These are phyloP conservation scores for Phytophthora ramorum DNA, from an alignment of 352 stramenopile species.

Conservation along the genomic window DNA sequence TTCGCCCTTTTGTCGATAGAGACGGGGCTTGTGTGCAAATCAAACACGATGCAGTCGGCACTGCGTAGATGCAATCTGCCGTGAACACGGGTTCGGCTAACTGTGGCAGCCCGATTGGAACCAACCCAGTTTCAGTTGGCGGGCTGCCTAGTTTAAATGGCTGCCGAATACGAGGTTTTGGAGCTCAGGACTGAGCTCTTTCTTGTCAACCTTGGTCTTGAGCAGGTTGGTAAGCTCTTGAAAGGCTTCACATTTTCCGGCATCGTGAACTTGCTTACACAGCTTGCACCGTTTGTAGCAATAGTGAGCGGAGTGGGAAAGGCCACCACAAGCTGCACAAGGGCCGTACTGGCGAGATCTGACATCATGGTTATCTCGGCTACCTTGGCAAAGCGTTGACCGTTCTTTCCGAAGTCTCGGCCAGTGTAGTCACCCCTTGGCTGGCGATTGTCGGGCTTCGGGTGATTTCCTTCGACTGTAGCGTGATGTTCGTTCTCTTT, in stretches of 20 bases:
- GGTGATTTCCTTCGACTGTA: no score
- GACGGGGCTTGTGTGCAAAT: no score
- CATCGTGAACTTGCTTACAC: conserved; percentile 4
- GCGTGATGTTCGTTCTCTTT: no score
- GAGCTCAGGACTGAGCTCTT: background rate
- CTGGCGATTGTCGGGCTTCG: no score
- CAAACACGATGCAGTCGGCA: no score
- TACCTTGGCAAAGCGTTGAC: no score
- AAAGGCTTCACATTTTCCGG: background rate
- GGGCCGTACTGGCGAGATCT: background rate
- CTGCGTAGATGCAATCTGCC: no score
- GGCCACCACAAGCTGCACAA: background rate
- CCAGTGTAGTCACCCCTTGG: no score
- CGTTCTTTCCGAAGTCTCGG: no score
- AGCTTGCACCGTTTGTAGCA: background rate
- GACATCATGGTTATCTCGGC: no score
- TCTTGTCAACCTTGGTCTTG: conserved; percentile 1
- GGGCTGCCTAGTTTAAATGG: conserved; percentile 11
- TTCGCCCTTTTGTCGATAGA: no score
- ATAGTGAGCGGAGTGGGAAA: background rate
- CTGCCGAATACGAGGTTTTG: background rate
- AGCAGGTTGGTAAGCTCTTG: conserved; percentile 4
- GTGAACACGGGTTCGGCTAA: background rate
- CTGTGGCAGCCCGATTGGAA: no score
- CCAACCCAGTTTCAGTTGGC: conserved; percentile 13